These are phyloP conservation scores for Citrus trifoliata DNA, from an alignment of 345 rosid species.

Conservation along the genomic window DNA sequence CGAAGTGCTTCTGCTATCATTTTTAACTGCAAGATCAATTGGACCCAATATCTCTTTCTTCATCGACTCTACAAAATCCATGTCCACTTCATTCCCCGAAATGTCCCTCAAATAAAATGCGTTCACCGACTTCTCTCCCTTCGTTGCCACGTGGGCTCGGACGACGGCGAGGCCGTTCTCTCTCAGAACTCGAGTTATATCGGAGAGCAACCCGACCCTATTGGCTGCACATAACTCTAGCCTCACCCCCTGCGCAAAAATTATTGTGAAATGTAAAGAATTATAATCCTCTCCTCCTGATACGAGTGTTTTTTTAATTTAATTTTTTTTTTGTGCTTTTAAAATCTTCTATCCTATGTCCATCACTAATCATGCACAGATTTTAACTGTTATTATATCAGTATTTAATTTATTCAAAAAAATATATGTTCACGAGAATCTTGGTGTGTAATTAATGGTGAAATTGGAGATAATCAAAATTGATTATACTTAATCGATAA, in stretches of 20 bases:
- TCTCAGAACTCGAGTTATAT: constrained; percentile 60
- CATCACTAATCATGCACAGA: no score
- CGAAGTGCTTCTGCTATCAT: not conserved
- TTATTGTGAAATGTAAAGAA: not conserved
- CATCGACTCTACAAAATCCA: constrained; percentile 55
- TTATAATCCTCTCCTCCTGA: no score
- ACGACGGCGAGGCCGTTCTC: constrained; percentile 67
- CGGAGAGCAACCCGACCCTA: constrained; percentile 59
- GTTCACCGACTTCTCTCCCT: constrained; percentile 51
- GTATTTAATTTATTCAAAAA: no score
- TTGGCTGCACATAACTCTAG: constrained; percentile 57
- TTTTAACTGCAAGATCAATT: constrained; percentile 44
- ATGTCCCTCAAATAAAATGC: constrained; percentile 55
- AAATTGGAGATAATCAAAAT: no score
- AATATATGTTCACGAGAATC: no score
- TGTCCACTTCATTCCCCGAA: constrained; percentile 53
- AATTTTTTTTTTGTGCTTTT: no score
- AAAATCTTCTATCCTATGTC: no score
- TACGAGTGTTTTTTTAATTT: no score
- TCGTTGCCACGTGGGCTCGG: constrained; percentile 65
- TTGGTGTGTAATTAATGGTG: no score
- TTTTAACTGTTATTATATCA: no score
- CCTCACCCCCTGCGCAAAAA: constrained; percentile 44
- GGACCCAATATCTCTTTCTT: constrained; percentile 61
- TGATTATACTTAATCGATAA: not conserved